These are phyloP conservation scores for Botrytis pseudocinerea DNA, from an alignment of 2,329 filamentous ascomycete genomes.

Conservation along the genomic window DNA sequence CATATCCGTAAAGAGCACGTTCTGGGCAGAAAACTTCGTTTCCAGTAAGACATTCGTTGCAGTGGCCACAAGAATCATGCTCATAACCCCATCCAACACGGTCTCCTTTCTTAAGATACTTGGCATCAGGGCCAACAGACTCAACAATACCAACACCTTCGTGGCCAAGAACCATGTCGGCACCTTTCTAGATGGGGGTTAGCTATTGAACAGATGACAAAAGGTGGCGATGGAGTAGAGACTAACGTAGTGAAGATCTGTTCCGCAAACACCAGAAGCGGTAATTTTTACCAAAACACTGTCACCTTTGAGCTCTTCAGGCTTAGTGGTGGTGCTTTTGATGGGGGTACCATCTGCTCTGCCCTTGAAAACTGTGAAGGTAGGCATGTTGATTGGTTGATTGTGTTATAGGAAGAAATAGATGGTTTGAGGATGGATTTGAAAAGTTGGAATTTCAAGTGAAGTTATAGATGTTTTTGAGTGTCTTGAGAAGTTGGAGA, in stretches of 20 bases:
- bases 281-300: constrained; percentile 27
- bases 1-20: constrained; percentile 46
- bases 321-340: constrained; percentile 24
- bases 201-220: neutral
- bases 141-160: constrained; percentile 68
- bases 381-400: constrained; percentile 22
- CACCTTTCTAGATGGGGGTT: constrained; percentile 20
- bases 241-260: constrained; percentile 26
- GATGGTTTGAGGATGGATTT: neutral
- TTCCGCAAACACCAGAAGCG: constrained; percentile 27
- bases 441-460: neutral
- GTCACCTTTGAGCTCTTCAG: constrained; percentile 24
- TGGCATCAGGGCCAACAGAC: constrained; percentile 56
- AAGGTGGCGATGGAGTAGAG: neutral
- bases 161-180: constrained; percentile 56
- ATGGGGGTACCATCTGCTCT: constrained; percentile 15
- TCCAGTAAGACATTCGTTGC: constrained; percentile 46
- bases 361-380: constrained; percentile 30
- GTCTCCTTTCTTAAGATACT: constrained; percentile 43
- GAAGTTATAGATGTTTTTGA: constrained; percentile 3
- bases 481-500: neutral
- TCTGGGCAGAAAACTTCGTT: constrained; percentile 45
- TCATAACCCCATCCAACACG: constrained; percentile 49
- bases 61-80: constrained; percentile 45
- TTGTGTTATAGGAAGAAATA: neutral